Conservation (phyloP, 2,329 filamentous ascomycete species). For the Pochonia chlamydosporia region DNA sequence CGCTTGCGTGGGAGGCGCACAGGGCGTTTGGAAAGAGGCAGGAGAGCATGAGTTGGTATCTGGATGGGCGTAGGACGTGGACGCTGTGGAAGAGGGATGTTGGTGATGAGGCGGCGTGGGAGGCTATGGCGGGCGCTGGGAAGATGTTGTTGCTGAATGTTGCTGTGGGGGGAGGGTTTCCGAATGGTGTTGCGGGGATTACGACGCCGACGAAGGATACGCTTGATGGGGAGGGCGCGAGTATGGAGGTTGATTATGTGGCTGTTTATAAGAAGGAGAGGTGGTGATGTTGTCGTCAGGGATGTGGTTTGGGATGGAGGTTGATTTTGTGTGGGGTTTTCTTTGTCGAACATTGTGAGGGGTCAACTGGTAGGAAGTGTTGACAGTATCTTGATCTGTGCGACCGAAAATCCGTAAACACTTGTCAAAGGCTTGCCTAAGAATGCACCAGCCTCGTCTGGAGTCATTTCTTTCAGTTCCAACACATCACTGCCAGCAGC, state of each 20-base stretch:
- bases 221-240: conserved; percentile 22
- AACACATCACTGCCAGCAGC: too few species aligned
- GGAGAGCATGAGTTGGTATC: conserved; percentile 29
- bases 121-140: conserved; percentile 19
- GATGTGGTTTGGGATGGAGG: too few species aligned
- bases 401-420: too few species aligned
- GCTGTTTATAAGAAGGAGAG: conserved; percentile 21
- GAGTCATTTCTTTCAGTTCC: too few species aligned
- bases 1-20: conserved; percentile 22
- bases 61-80: conserved; percentile 24
- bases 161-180: conserved; percentile 33
- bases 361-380: too few species aligned
- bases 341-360: too few species aligned
- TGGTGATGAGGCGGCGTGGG: conserved; percentile 22
- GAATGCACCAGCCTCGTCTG: too few species aligned
- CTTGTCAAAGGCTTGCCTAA: too few species aligned
- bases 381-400: too few species aligned
- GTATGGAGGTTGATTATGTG: conserved; percentile 35
- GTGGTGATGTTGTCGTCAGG: background rate
- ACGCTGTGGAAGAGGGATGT: conserved; percentile 21
- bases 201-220: conserved; percentile 28
- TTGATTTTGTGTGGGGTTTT: too few species aligned
- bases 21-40: conserved; percentile 11
- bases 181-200: conserved; percentile 24
- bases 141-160: conserved; percentile 34